Evolutionary conservation across 2,329 filamentous ascomycete species (phyloP), one percentile per base, ranked within the genome.

Genomic region (Penicillium sp.): DNA sequence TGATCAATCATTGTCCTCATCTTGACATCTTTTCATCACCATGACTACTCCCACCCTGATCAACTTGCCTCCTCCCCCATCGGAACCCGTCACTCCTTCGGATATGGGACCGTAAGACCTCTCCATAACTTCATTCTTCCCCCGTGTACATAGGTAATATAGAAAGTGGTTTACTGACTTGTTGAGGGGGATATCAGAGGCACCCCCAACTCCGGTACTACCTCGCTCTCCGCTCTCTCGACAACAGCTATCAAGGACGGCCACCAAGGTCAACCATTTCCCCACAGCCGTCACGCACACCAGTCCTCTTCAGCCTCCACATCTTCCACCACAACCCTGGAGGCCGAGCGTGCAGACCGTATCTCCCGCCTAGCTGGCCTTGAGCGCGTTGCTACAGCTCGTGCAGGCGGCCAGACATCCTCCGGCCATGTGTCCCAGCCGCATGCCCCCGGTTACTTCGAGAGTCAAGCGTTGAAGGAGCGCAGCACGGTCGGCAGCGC

Each of bases 161-260:
- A 38, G 9, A 42, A 30, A 16, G 39, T 48, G 32, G 49, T 55
- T 59, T 49, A 60, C 56, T 64, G 40, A 66, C 59, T 62, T 52
- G 30, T 26, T 53, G 35, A 45, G 38, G 46, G 34, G 42, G 46
- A 49, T 42, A 43, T 47, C 61, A 96, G 91, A 61, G 92, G 93
- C 67, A 97, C 93, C 2, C 93, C 93, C 3, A 97, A 94, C 61
- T 96, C 91, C 62, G 88, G 89, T 38, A 95, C 90, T 3, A 97
- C 92, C 11, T 95, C 91, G 47, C 87, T 97, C 67, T 96, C 91
- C 26, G 87, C 91, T 38, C 83, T 97, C 44, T 96, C 91, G 14
- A 97, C 93, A 16, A 94, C 91, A 11, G 93, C 93, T 47, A 96
- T 96, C 80, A 96, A 97, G 75, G 93, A 97, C 70, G 93, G 93